Conservation (phyloP, 805 yeast species). For the Millerago galiae region DNA sequence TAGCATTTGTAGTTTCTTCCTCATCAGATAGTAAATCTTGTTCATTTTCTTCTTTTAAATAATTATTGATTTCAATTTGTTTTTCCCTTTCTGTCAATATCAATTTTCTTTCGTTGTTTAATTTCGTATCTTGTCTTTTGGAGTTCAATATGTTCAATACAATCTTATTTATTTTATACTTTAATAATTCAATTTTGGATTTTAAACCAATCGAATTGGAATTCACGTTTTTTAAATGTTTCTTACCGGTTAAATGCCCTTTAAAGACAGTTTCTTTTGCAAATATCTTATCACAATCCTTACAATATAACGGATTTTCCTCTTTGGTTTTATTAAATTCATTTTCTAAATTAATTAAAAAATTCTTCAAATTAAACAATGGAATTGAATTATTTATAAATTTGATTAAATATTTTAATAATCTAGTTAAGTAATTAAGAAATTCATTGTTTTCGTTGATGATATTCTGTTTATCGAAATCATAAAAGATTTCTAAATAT, state of each 20-base stretch:
- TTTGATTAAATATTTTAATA: conserved; percentile 43
- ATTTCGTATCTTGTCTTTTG: conserved; percentile 42
- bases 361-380: conserved; percentile 34
- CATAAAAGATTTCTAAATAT: conserved; percentile 42
- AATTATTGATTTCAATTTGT: conserved; percentile 23
- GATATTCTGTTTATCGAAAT: conserved; percentile 28
- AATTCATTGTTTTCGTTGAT: conserved; percentile 12
- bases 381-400: conserved; percentile 47
- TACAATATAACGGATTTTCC: conserved; percentile 43
- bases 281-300: conserved; percentile 56
- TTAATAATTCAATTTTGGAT: conserved; percentile 31
- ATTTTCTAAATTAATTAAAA: conserved; percentile 12
- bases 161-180: conserved; percentile 15
- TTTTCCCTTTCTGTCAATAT: conserved; percentile 59
- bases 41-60: conserved; percentile 13
- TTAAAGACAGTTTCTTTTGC: conserved; percentile 57
- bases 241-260: conserved; percentile 68
- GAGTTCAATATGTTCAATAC: conserved; percentile 27
- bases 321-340: conserved; percentile 12
- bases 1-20: conserved; percentile 24
- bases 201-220: conserved; percentile 13
- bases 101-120: conserved; percentile 57
- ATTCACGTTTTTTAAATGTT: conserved; percentile 51
- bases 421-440: conserved; percentile 34
- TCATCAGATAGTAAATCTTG: conserved; percentile 17